phyloP scores from a whole-genome alignment of 805 yeast species.

The Candida pseudofarinosa region DNA sequence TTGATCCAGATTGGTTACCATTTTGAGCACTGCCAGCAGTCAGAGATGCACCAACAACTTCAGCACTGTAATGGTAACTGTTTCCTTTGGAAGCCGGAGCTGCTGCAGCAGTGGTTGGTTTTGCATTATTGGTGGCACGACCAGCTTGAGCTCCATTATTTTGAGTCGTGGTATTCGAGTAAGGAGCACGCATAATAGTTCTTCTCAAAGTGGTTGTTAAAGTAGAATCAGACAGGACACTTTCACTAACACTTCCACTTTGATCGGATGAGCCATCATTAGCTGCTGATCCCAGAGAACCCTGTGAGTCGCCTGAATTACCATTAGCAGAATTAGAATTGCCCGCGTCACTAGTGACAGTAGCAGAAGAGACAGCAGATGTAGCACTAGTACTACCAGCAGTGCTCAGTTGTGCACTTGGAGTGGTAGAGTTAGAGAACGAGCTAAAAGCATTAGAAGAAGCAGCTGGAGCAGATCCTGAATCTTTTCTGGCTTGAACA shows the following conservation, averaged over 20 bases:
- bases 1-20: background rate
- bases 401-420: background rate
- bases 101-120: background rate
- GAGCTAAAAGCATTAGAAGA: background rate
- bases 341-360: background rate
- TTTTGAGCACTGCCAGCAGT: background rate
- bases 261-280: background rate
- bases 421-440: background rate
- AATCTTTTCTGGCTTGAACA: background rate
- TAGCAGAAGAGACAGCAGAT: background rate
- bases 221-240: background rate
- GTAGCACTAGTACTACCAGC: background rate
- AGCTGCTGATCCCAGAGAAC: background rate
- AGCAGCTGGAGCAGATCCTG: background rate
- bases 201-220: background rate
- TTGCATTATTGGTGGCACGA: background rate
- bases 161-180: background rate
- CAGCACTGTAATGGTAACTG: background rate
- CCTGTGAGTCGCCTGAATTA: background rate
- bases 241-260: background rate
- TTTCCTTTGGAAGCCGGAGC: no score
- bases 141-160: background rate
- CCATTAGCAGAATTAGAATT: background rate
- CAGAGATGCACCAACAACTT: background rate
- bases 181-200: background rate